Base-by-base conservation (phyloP, 148 eudicot species). In the Gaultheria prostrata region DNA sequence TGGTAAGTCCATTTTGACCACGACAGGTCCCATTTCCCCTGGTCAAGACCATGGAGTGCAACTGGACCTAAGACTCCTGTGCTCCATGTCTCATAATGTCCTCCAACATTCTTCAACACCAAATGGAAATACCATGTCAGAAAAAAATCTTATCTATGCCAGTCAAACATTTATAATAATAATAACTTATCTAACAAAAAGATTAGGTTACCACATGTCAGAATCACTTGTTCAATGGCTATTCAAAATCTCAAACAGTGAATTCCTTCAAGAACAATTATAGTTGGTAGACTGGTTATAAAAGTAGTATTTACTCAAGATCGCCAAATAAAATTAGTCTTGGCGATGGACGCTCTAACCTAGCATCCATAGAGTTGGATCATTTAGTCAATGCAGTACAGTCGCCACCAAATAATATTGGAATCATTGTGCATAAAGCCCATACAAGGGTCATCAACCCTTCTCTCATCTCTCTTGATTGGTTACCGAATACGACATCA, bases 41-140 rank as follows among this genome's bases (percentile, higher is more conserved):
- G 88, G 85, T 90, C 88, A 76, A 92, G 94, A 32, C 94, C 94
- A 77, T 81, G 89, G 73, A 92, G 78, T 80, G 85, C 90, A 51
- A 92, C 94, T 21, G 94, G 94, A 83, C 92, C 92, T 39, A 86
- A 80, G 30, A 92, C 79, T 75, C 94, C 94, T 0, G 92, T 90
- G 63, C 65, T 89, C 92, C 92, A 91, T 26, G 89, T 85, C 88
- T 93, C 95, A 67, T 85, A 96, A 88, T 94, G 98, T 54, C 91
- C 92, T 49, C 99, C 99, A 28, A 92, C 86, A 85, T 96, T 96
- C 98, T 94, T 75, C 49, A 85, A 76, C 78, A 73, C 67, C 49
- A 76, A 70, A n/a, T n/a, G 79, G 13, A 63, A 61, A 26, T 20
- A 67, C 26, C 3, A 72, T 5, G 33, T 73, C 61, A 83, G 83